Evolutionary conservation across 345 rosid species (phyloP).

Genomic region (Eucalyptus dawsonii): DNA sequence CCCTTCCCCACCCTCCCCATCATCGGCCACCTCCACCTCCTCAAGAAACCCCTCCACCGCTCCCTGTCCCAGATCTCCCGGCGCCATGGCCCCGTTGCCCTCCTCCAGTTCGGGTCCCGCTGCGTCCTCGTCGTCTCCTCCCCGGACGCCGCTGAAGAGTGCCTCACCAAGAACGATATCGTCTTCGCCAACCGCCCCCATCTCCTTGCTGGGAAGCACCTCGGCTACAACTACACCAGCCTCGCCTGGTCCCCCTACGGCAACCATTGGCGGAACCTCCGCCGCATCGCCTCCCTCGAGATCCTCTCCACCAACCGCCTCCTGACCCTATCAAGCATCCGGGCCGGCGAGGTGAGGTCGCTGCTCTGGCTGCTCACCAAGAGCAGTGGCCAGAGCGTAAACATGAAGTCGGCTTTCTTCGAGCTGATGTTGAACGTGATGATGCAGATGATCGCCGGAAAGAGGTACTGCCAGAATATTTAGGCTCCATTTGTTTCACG

Average conservation of each 20-base stretch:
- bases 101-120: constrained; percentile 17
- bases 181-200: too few species aligned
- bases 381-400: background rate
- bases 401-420: constrained; percentile 16
- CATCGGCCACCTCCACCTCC: constrained; percentile 37
- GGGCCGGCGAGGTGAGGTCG: constrained; percentile 5
- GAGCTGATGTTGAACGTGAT: constrained; percentile 29
- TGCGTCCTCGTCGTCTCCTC: constrained; percentile 22
- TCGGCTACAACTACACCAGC: constrained; percentile 17
- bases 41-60: constrained; percentile 20
- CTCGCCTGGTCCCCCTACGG: constrained; percentile 26
- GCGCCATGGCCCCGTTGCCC: constrained; percentile 12
- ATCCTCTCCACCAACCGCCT: constrained; percentile 19
- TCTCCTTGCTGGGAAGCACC: background rate
- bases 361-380: background rate
- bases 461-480: constrained; percentile 6
- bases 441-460: constrained; percentile 39
- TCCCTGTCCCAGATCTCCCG: constrained; percentile 5
- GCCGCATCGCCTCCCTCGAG: constrained; percentile 9
- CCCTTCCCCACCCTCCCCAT: constrained; percentile 29
- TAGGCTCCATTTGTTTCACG: rapidly evolving
- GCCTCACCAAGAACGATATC: too few species aligned
- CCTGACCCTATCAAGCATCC: background rate
- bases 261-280: constrained; percentile 26
- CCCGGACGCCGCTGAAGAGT: background rate